A percentile compares a stretch with the other conserved stretches of the same genome.
phyloP scores from a whole-genome alignment of 192 early-diverging fungal species.

The Coemansia sp. region DNA sequence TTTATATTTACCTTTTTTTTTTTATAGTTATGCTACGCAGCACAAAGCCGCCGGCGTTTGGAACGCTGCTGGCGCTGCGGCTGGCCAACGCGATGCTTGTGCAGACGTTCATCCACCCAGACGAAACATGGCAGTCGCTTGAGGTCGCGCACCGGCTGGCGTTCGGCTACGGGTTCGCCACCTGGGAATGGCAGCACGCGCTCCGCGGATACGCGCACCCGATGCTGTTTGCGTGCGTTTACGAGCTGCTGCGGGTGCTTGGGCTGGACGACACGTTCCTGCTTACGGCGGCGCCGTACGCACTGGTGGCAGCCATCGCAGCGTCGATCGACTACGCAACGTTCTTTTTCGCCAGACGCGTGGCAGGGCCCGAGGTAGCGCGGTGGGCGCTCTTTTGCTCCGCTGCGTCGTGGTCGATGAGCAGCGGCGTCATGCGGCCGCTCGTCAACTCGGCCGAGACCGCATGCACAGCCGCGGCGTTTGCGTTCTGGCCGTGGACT shows the following conservation, averaged over 20 bases:
- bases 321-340: conserved; percentile 72
- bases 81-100: conserved; percentile 38
- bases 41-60: background rate
- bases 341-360: conserved; percentile 63
- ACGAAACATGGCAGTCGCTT: conserved; percentile 96
- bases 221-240: conserved; percentile 75
- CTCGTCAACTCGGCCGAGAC: conserved; percentile 76
- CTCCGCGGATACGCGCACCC: conserved; percentile 86
- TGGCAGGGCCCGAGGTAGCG: conserved; percentile 60
- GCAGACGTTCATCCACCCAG: conserved; percentile 75
- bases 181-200: conserved; percentile 90
- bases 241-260: conserved; percentile 59
- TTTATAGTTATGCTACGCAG: no score
- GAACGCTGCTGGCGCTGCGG: conserved; percentile 22
- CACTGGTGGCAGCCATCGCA: conserved; percentile 74
- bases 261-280: conserved; percentile 68
- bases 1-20: no score
- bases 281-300: conserved; percentile 69
- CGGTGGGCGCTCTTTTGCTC: conserved; percentile 56
- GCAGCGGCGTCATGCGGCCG: conserved; percentile 61
- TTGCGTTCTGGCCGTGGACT: conserved; percentile 84
- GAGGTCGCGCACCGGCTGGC: conserved; percentile 87
- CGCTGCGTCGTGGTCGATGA: conserved; percentile 61
- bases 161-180: conserved; percentile 89
- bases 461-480: conserved; percentile 65